Percentiles rank a stretch among this genome's conserved stretches.
These are phyloP conservation scores for Fusarium phyllophilum DNA, from an alignment of 2,329 filamentous ascomycete genomes.

Conservation along the genomic window DNA sequence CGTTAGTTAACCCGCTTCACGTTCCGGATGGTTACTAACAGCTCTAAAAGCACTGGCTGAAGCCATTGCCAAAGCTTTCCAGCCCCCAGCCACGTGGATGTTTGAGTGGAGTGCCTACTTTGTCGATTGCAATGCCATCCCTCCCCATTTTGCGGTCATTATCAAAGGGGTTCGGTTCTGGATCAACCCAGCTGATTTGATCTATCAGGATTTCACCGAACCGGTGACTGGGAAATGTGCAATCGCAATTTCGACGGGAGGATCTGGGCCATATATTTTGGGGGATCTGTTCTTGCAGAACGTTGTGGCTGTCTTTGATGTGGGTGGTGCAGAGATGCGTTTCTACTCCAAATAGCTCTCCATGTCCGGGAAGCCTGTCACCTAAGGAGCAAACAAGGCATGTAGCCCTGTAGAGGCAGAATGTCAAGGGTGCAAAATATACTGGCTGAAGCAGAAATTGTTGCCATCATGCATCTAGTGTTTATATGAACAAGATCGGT, in stretches of 20 bases:
- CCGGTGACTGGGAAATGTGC: constrained; percentile 60
- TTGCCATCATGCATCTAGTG: neutral
- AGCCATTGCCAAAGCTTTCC: constrained; percentile 58
- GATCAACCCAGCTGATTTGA: constrained; percentile 60
- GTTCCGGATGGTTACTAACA: neutral
- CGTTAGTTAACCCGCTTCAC: constrained; percentile 48
- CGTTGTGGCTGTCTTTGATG: constrained; percentile 60
- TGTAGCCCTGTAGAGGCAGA: neutral
- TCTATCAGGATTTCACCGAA: constrained; percentile 57
- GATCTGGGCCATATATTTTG: constrained; percentile 59
- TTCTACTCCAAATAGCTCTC: constrained; percentile 50
- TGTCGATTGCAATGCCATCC: constrained; percentile 58
- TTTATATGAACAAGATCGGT: neutral
- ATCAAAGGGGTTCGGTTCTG: constrained; percentile 57
- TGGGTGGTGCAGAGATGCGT: constrained; percentile 58
- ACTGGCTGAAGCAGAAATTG: neutral
- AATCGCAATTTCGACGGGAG: constrained; percentile 57
- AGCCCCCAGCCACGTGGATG: constrained; percentile 58
- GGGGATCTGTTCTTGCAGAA: constrained; percentile 63
- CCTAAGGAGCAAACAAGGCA: neutral
- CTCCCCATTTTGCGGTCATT: constrained; percentile 57
- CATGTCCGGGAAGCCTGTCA: neutral
- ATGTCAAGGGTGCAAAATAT: neutral
- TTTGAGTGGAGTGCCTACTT: constrained; percentile 61
- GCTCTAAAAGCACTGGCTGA: constrained; percentile 55